Conservation (phyloP, 331 rosid genomes). For the Arachis monticola region DNA sequence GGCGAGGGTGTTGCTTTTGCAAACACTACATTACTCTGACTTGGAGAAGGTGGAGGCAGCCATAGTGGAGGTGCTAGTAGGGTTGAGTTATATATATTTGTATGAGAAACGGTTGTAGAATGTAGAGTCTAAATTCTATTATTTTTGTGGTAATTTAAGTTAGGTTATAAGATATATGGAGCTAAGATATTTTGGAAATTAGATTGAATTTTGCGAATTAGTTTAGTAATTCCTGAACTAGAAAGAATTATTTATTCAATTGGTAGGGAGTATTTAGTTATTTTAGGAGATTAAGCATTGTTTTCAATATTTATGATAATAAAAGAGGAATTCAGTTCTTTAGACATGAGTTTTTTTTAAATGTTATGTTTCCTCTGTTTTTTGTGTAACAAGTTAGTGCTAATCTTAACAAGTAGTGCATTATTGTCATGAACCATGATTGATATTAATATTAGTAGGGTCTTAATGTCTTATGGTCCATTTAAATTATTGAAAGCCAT, state of each 20-base stretch:
- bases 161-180: not conserved
- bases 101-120: conserved; percentile 40
- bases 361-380: not conserved
- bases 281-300: not conserved
- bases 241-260: not conserved
- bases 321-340: not conserved
- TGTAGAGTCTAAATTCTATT: not conserved
- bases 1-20: conserved; percentile 51
- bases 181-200: not conserved
- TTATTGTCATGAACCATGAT: not conserved
- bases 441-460: not conserved
- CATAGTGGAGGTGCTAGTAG: conserved; percentile 73
- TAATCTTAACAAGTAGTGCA: not conserved
- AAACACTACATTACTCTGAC: conserved; percentile 73
- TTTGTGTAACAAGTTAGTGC: not conserved
- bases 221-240: not conserved
- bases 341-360: not conserved
- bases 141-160: not conserved
- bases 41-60: conserved; percentile 79
- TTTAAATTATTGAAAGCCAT: not conserved
- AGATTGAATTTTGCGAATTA: not conserved
- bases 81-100: conserved; percentile 61
- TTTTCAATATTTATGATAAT: not conserved
- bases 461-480: not conserved
- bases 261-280: not conserved